Percentiles rank a stretch among this genome's conserved stretches.
These are phyloP conservation scores for Phytophthora ramorum DNA, from an alignment of 352 stramenopile species.

Conservation along the genomic window DNA sequence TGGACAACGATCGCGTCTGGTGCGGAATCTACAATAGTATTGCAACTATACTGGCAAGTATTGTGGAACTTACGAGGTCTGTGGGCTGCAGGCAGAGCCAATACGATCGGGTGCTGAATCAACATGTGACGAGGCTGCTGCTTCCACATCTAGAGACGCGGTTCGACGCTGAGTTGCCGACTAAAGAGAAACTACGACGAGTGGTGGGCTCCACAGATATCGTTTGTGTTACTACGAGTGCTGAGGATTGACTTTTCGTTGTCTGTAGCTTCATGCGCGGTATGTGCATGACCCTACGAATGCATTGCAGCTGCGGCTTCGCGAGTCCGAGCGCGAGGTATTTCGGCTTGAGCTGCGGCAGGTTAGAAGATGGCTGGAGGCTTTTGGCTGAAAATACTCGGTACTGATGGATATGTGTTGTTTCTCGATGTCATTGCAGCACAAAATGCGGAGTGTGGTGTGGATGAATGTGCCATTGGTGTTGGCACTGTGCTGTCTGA, in stretches of 20 bases:
- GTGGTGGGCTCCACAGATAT: slow-evolving; percentile 32
- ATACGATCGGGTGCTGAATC: slow-evolving; percentile 34
- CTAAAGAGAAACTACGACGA: slow-evolving; percentile 47
- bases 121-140: slow-evolving; percentile 47
- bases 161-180: slow-evolving; percentile 20
- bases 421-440: slow-evolving; percentile 18
- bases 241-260: slow-evolving; percentile 4
- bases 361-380: slow-evolving; percentile 21
- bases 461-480: slow-evolving; percentile 44
- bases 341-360: slow-evolving; percentile 45
- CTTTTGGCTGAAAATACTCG: background rate
- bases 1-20: slow-evolving; percentile 55
- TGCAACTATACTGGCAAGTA: background rate
- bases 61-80: background rate
- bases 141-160: slow-evolving; percentile 31
- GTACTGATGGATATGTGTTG: background rate
- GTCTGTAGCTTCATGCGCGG: slow-evolving; percentile 46
- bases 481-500: slow-evolving; percentile 46
- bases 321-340: slow-evolving; percentile 47
- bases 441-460: slow-evolving; percentile 44
- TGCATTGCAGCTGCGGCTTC: slow-evolving; percentile 50
- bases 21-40: slow-evolving; percentile 5
- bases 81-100: slow-evolving; percentile 38
- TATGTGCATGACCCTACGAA: slow-evolving; percentile 58
- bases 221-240: background rate